Conservation (phyloP, 805 yeast species). For the Saccharomyces eubayanus region DNA sequence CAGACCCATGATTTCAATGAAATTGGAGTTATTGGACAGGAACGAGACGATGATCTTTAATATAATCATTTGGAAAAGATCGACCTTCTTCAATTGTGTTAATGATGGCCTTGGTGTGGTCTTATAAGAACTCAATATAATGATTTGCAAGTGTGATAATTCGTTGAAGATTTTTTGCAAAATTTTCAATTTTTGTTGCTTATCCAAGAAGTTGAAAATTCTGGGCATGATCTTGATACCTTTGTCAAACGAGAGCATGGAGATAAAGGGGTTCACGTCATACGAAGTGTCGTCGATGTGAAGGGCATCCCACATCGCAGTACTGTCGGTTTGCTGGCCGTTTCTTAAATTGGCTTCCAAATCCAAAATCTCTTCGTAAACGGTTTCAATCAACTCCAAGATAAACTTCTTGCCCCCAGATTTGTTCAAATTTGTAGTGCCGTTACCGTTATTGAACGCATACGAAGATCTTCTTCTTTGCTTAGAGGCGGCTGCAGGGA, state of each 20-base stretch:
- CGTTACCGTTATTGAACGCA: conserved; percentile 29
- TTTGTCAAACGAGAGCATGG: conserved; percentile 74
- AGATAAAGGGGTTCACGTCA: conserved; percentile 71
- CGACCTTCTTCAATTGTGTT: conserved; percentile 50
- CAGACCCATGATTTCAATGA: conserved; percentile 69
- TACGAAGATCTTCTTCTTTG: conserved; percentile 32
- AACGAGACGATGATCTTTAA: conserved; percentile 78
- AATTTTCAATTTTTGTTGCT: conserved; percentile 68
- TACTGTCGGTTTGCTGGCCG: conserved; percentile 37
- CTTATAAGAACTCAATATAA: conserved; percentile 71
- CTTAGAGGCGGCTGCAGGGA: conserved; percentile 8
- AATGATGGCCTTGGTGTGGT: conserved; percentile 51
- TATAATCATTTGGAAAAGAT: conserved; percentile 69
- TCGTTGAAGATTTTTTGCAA: conserved; percentile 73
- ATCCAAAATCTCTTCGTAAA: conserved; percentile 66
- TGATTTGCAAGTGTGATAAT: conserved; percentile 68
- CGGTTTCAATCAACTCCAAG: conserved; percentile 65
- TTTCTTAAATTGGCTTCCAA: conserved; percentile 71
- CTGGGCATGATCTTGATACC: conserved; percentile 86
- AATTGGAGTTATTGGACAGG: conserved; percentile 65
- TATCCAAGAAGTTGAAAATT: conserved; percentile 69
- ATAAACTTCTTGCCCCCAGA: conserved; percentile 43
- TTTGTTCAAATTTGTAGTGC: conserved; percentile 29
- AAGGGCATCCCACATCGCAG: conserved; percentile 66
- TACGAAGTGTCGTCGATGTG: conserved; percentile 53